Base-by-base conservation (phyloP, 306 rosid genomes). In the Prunus salicina region DNA sequence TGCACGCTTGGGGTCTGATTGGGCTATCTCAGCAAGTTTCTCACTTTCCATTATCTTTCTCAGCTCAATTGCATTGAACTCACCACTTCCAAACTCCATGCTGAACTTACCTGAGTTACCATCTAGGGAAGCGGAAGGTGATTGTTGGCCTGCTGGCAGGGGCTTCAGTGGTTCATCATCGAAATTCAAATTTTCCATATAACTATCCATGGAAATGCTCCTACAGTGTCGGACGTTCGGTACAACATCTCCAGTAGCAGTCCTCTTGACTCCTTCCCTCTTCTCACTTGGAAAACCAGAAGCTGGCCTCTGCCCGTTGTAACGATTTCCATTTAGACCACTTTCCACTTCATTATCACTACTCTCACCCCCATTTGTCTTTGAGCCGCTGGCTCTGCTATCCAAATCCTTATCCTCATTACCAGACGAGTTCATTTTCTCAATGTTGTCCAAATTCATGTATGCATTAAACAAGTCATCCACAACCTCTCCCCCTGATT, bases 331-430 rank as follows among this genome's bases (percentile, higher is more conserved):
- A 73, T 79, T 83, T 9, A 83, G 43, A 50, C 81, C 81, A 80
- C 97, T 93, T 83, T 89, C 96, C 76, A 78, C 96, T 84, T 93
- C 97, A 27, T 89, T 90, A 69, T 93, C 96, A 68, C 97, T 93
- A 78, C 94, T 90, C 62, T 90, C 97, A 64, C 89, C 86, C 63
- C 86, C 88, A 72, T 82, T 82, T 1, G 96, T 88, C 88, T 87
- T 92, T 0, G 93, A 87, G 66, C 86, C 91, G 47, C 87, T 83
- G 13, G 78, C 86, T 71, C 83, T 85, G 81, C 87, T 88, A 61
- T 82, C 85, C 72, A 85, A 68, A 78, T 80, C 89, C 86, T 85
- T 87, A 18, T 90, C 93, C 69, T 92, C 97, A 18, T 79, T 74
- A 25, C 89, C 90, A 5, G 88, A 67, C 64, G 88, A 86, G 69